Evolutionary conservation across 306 rosid genomes (phyloP).

Genomic region (Vigna reflexopilosa): DNA sequence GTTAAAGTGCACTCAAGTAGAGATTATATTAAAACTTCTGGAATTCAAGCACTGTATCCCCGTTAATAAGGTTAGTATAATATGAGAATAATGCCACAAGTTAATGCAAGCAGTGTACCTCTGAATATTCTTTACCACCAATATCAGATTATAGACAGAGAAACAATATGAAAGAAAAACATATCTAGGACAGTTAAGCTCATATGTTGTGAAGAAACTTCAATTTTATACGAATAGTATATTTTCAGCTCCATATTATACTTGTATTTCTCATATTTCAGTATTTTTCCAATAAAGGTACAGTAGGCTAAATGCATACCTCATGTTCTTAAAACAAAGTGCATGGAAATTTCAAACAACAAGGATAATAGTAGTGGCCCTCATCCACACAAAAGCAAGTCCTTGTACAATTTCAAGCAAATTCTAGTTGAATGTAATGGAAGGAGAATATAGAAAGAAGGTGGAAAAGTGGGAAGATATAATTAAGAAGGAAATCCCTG

Average conservation of each 20-base stretch:
- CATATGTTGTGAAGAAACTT: slow-evolving; percentile 8
- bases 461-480: neutral
- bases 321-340: too few species aligned
- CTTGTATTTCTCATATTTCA: neutral
- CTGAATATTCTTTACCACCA: neutral
- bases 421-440: slow-evolving; percentile 32
- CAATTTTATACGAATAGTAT: neutral
- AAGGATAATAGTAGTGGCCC: neutral
- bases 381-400: neutral
- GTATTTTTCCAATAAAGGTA: slow-evolving; percentile 4
- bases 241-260: slow-evolving; percentile 20
- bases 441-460: neutral
- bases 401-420: slow-evolving; percentile 13
- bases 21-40: neutral
- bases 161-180: slow-evolving; percentile 8
- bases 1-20: neutral
- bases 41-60: slow-evolving; percentile 8
- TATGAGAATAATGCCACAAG: neutral
- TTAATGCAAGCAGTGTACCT: neutral
- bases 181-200: slow-evolving; percentile 5
- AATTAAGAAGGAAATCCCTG: slow-evolving; percentile 27
- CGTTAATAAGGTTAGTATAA: slow-evolving; percentile 17
- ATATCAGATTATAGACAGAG: slow-evolving; percentile 2
- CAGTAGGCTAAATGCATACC: too few species aligned
- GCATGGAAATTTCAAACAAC: slow-evolving; percentile 1